Base-by-base conservation (phyloP, 2,329 filamentous ascomycete species). In the Monilinia aucupariae region DNA sequence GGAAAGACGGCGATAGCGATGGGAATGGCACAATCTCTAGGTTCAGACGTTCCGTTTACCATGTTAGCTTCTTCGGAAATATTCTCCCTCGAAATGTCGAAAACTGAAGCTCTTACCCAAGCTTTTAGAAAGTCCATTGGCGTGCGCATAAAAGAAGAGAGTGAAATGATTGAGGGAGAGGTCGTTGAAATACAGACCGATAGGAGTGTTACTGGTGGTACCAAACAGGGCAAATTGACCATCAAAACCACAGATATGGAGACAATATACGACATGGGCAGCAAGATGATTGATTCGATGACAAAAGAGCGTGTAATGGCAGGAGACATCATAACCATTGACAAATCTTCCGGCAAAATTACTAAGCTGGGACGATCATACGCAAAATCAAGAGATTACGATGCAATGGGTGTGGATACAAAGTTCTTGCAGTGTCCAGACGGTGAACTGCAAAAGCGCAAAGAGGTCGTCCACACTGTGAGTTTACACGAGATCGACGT, bases 211-310 rank as follows among this genome's bases (percentile, higher is more conserved):
- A 97, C 94, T 17, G 94, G 94, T 55, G 91, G 90, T 69, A 96
- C 94, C 73, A 99, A 97, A 82, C 93, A 97, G 81, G 94, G 94
- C 73, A 99, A 99, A 78, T 87, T 99, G 68, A 99, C 94, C 25
- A 96, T 99, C 80, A 99, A 99, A 80, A 99, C 94, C 13, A 97
- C 93, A 64, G 94, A 99, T 76, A 99, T 99, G 94, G 94, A 99
- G 78, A 96, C 94, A 15, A 90, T 99, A 69, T 99, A 97, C 79
- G 94, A 99, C 73, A 97, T 99, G 92, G 94, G 94, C 68, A 93
- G 90, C 69, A 97, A 97, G 79, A 97, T 99, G 94, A 99, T 99
- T 69, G 94, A 99, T 75, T 92, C 92, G 68, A 97, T 99, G 92
- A 97, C 92, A 69, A 97, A 97, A 78, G 94, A 99, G 80, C 93